These are phyloP conservation scores for Hordeum marinum DNA, from an alignment of 176 grass and related monocot genomes.

Conservation along the genomic window DNA sequence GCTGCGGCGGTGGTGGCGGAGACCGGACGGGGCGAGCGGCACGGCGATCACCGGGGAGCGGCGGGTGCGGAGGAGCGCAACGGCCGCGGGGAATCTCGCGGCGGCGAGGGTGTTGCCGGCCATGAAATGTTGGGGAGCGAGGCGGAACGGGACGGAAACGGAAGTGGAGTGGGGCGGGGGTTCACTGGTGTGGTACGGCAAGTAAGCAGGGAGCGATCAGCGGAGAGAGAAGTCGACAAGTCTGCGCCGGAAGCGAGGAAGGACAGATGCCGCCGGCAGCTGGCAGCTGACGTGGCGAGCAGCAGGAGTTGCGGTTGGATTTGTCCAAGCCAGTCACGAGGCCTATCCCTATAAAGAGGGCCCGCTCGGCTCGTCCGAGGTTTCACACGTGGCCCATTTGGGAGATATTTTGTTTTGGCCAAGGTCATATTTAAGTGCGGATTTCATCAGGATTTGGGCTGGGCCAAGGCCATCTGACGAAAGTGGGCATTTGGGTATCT, in stretches of 20 bases:
- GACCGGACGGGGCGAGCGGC: background rate
- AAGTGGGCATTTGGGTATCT: too few species aligned
- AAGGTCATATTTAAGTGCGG: too few species aligned
- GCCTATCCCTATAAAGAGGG: background rate
- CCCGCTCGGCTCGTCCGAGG: background rate
- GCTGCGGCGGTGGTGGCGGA: background rate
- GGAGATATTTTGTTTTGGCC: background rate
- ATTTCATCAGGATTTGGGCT: background rate
- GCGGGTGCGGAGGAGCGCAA: background rate
- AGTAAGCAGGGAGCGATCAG: background rate
- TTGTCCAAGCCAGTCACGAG: background rate
- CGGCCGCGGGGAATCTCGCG: background rate
- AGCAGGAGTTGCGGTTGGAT: slow-evolving; percentile 4
- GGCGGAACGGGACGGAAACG: background rate
- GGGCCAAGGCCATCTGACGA: too few species aligned
- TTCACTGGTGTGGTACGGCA: slow-evolving; percentile 11
- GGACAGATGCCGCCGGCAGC: background rate
- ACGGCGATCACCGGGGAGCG: background rate
- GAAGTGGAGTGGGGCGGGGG: background rate
- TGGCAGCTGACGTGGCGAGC: slow-evolving; percentile 11
- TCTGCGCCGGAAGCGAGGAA: background rate
- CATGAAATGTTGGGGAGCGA: background rate
- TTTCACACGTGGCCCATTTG: background rate
- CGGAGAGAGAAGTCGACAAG: background rate
- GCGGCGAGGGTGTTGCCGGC: background rate